These are phyloP conservation scores for Stemphylium vesicarium DNA, from an alignment of 2,329 filamentous ascomycete species.

Conservation along the genomic window DNA sequence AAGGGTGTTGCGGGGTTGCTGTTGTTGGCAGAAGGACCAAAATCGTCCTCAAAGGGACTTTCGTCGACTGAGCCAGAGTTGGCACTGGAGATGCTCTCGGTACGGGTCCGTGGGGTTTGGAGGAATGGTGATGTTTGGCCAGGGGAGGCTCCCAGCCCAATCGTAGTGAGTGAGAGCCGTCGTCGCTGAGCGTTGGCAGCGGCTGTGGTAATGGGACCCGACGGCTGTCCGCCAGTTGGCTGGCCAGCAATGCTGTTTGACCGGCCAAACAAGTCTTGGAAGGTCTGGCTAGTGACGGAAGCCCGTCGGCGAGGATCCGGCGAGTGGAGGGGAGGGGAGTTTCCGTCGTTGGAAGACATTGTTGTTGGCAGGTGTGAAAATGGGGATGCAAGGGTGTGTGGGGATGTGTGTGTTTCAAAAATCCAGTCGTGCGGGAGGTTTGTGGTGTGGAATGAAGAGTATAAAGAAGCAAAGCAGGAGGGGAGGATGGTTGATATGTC, in stretches of 20 bases:
- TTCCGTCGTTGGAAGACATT: constrained; percentile 50
- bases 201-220: constrained; percentile 57
- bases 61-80: constrained; percentile 57
- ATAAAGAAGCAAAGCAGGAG: constrained; percentile 20
- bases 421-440: neutral
- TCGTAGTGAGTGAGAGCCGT: constrained; percentile 57
- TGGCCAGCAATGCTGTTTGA: constrained; percentile 43
- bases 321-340: constrained; percentile 49
- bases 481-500: constrained; percentile 29
- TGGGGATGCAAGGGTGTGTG: neutral
- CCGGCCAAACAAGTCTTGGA: constrained; percentile 56
- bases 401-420: constrained; percentile 12
- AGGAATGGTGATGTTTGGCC: constrained; percentile 53
- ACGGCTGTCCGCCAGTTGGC: constrained; percentile 38
- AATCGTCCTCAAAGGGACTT: constrained; percentile 62
- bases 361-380: constrained; percentile 8
- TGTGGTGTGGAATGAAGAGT: constrained; percentile 6
- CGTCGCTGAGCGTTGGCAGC: constrained; percentile 58
- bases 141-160: constrained; percentile 55
- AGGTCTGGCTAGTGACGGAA: constrained; percentile 56
- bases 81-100: constrained; percentile 57
- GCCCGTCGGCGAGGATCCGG: constrained; percentile 52
- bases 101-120: constrained; percentile 47
- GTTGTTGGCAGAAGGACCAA: constrained; percentile 58
- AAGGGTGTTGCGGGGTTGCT: constrained; percentile 75